phyloP scores from a whole-genome alignment of 106 monocot genomes.

The Dendrobium chrysotoxum region DNA sequence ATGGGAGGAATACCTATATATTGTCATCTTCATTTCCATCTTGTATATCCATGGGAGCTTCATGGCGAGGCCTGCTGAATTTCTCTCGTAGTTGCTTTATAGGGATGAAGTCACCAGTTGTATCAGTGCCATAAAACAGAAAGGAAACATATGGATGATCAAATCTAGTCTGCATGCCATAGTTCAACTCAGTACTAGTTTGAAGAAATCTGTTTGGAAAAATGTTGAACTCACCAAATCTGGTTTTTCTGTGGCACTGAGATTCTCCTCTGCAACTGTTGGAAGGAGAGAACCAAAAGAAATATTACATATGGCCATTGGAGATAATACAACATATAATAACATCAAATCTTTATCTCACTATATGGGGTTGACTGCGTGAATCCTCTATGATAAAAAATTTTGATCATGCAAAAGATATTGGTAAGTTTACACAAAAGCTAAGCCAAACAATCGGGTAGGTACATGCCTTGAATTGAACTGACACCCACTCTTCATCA shows the following conservation, averaged over 20 bases:
- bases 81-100: constrained; percentile 86
- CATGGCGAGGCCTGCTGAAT: constrained; percentile 69
- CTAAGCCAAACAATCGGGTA: no score
- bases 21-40: constrained; percentile 31
- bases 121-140: constrained; percentile 82
- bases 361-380: no score
- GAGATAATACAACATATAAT: neutral
- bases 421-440: neutral
- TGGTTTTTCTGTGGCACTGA: constrained; percentile 38
- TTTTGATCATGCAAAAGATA: neutral
- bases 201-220: neutral
- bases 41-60: constrained; percentile 45
- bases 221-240: constrained; percentile 32
- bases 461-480: no score
- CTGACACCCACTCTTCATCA: no score
- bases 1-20: neutral
- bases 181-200: constrained; percentile 6
- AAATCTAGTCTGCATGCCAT: constrained; percentile 51
- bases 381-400: neutral
- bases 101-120: constrained; percentile 87
- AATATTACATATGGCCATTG: neutral
- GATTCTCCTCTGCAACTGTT: constrained; percentile 88
- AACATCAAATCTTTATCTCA: no score
- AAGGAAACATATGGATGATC: constrained; percentile 86
- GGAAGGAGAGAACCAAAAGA: neutral